A percentile compares a stretch with the other conserved stretches of the same genome.
Conservation (phyloP, 164 flowering plant species). For the Cinnamomum chago region DNA sequence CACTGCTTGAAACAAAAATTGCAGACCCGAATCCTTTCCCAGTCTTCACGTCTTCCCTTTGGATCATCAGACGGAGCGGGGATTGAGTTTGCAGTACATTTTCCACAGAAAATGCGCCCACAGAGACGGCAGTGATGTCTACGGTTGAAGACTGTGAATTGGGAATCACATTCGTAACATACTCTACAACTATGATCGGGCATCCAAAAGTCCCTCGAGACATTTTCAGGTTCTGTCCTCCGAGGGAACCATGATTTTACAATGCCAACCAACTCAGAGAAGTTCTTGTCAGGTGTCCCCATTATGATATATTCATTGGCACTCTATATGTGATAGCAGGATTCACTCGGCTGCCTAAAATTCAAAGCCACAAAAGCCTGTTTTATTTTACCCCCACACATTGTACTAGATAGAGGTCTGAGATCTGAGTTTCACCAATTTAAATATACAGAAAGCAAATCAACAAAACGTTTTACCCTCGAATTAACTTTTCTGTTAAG, state of each 20-base stretch:
- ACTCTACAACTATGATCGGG: slow-evolving; percentile 94
- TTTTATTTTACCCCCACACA: neutral
- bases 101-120: slow-evolving; percentile 90
- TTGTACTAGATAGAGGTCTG: no score
- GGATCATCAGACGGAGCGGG: slow-evolving; percentile 48
- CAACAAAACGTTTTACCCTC: neutral
- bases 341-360: neutral
- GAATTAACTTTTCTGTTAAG: no score
- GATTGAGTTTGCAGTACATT: slow-evolving; percentile 82
- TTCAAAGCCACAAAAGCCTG: neutral
- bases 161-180: slow-evolving; percentile 94
- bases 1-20: slow-evolving; percentile 83
- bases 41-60: slow-evolving; percentile 37
- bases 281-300: slow-evolving; percentile 53
- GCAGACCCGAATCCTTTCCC: slow-evolving; percentile 78
- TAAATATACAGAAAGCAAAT: neutral
- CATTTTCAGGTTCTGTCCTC: slow-evolving; percentile 63
- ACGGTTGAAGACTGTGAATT: slow-evolving; percentile 76
- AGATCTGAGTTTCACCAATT: neutral
- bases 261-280: slow-evolving; percentile 46
- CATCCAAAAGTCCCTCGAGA: slow-evolving; percentile 98
- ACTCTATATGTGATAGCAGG: neutral
- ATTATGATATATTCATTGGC: slow-evolving; percentile 59
- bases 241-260: slow-evolving; percentile 78
- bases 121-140: slow-evolving; percentile 93